Conservation (phyloP, 1,284 basidiomycete species). For the Leccinum fuscescens region DNA sequence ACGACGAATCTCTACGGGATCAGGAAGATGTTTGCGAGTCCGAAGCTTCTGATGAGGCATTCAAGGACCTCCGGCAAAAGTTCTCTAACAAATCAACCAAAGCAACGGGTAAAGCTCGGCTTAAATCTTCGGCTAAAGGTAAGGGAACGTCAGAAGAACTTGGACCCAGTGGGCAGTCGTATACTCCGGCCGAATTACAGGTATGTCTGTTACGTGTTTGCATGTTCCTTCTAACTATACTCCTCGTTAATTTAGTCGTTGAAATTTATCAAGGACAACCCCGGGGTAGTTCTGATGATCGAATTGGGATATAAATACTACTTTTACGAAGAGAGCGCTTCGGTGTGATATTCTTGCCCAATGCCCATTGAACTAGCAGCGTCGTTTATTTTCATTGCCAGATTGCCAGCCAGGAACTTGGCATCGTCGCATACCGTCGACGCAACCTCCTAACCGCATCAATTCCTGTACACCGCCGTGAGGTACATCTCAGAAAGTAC, state of each 20-base stretch:
- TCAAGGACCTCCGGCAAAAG: conserved; percentile 46
- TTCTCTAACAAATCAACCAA: conserved; percentile 44
- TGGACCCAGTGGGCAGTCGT: conserved; percentile 76
- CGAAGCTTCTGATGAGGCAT: conserved; percentile 47
- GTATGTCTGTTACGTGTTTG: conserved; percentile 34
- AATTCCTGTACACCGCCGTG: conserved; percentile 78
- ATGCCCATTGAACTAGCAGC: not conserved
- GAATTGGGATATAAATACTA: conserved; percentile 89
- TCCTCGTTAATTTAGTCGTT: conserved; percentile 26
- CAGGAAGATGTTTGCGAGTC: conserved; percentile 31
- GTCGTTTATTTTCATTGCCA: conserved; percentile 33
- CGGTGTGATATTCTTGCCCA: conserved; percentile 29
- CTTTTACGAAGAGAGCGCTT: conserved; percentile 90
- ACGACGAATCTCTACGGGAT: conserved; percentile 26
- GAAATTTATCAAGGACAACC: conserved; percentile 70
- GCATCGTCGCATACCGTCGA: conserved; percentile 75
- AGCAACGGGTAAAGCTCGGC: conserved; percentile 32
- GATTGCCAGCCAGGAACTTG: conserved; percentile 79
- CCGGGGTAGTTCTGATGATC: conserved; percentile 79
- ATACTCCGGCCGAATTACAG: conserved; percentile 85
- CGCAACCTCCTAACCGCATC: conserved; percentile 84
- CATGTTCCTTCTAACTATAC: not conserved
- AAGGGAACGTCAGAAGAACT: conserved; percentile 49
- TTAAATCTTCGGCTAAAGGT: conserved; percentile 23
- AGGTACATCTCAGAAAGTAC: conserved; percentile 88